Conservation (phyloP, 495 filamentous ascomycete genomes). For the Tuber magnatum region DNA sequence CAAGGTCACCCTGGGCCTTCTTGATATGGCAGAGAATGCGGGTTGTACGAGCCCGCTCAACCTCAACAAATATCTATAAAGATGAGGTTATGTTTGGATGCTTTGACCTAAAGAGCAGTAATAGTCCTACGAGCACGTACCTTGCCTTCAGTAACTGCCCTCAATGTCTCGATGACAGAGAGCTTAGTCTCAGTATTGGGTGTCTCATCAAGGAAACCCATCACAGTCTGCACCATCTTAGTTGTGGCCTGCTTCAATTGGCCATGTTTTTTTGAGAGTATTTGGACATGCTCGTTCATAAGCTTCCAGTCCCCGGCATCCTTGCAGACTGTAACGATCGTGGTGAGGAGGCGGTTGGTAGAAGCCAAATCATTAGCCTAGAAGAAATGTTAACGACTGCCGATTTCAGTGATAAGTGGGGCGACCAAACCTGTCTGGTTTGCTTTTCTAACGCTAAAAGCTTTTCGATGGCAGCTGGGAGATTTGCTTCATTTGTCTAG, state of each 20-base stretch:
- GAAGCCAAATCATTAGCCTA: conserved; percentile 92
- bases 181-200: conserved; percentile 73
- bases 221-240: conserved; percentile 96
- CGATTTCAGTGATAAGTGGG: conserved; percentile 5
- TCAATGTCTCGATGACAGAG: conserved; percentile 83
- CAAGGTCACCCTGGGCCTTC: conserved; percentile 84
- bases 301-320: conserved; percentile 83
- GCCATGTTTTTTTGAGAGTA: conserved; percentile 98
- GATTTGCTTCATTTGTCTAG: conserved; percentile 54
- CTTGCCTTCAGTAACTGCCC: conserved; percentile 97
- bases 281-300: conserved; percentile 89
- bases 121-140: conserved; percentile 43
- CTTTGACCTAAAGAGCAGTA: neutral
- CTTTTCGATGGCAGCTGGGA: conserved; percentile 85
- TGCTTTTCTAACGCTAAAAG: conserved; percentile 87
- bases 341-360: conserved; percentile 76
- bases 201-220: conserved; percentile 78
- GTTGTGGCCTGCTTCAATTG: conserved; percentile 98
- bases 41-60: conserved; percentile 91
- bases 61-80: conserved; percentile 87
- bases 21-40: conserved; percentile 94
- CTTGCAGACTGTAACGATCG: conserved; percentile 90
- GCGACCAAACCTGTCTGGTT: conserved; percentile 68
- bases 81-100: conserved; percentile 2
- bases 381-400: conserved; percentile 24